Conservation (phyloP, 2,329 filamentous ascomycete genomes). For the Emericellopsis atlantica region DNA sequence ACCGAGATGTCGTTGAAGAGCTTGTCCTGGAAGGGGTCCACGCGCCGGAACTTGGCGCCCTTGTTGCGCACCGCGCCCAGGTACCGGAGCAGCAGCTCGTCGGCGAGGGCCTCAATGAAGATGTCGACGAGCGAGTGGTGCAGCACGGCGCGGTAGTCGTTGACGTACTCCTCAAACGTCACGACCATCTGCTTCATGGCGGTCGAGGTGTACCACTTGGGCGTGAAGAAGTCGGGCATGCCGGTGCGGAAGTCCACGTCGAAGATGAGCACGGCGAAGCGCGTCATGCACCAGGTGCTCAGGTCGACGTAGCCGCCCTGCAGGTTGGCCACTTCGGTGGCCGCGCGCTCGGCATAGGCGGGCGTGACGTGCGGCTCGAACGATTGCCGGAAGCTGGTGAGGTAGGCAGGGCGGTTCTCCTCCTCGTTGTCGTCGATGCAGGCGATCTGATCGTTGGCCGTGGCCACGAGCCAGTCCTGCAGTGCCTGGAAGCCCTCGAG, state of each 20-base stretch:
- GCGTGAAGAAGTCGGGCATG: constrained; percentile 81
- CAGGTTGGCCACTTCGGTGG: constrained; percentile 59
- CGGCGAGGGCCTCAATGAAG: constrained; percentile 83
- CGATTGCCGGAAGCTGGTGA: constrained; percentile 75
- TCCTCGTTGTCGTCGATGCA: constrained; percentile 90
- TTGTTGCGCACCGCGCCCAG: constrained; percentile 78
- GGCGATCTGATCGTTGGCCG: constrained; percentile 96
- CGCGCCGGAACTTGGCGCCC: constrained; percentile 73
- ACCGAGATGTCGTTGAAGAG: constrained; percentile 86
- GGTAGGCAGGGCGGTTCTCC: constrained; percentile 62
- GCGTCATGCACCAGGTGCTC: constrained; percentile 80
- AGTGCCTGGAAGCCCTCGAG: constrained; percentile 63
- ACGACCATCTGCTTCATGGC: constrained; percentile 89
- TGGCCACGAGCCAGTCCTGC: constrained; percentile 92
- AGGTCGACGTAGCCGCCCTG: constrained; percentile 92
- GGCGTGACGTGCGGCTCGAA: constrained; percentile 71
- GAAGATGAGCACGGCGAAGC: constrained; percentile 82
- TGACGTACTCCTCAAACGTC: constrained; percentile 90
- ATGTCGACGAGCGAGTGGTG: constrained; percentile 84
- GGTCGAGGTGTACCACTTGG: constrained; percentile 74
- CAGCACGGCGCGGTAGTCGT: constrained; percentile 73
- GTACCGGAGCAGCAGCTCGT: constrained; percentile 82
- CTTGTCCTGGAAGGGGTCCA: constrained; percentile 83
- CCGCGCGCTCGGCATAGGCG: constrained; percentile 64
- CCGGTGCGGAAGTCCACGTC: constrained; percentile 76